Base-by-base conservation (phyloP, 2,329 filamentous ascomycete genomes). In the Colletotrichum somersetense region DNA sequence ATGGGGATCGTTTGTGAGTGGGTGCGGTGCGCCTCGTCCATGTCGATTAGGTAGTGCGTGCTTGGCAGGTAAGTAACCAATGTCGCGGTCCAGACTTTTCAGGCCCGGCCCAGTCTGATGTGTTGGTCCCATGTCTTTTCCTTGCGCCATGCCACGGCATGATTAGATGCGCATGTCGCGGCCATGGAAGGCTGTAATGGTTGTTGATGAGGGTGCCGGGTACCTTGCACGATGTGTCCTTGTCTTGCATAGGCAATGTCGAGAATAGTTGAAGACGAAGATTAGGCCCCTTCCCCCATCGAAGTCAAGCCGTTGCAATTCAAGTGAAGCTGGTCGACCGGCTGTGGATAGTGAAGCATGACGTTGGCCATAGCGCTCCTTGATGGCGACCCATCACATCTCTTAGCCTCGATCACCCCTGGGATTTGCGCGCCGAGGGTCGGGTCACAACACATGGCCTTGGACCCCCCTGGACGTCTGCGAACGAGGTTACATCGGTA, bases 331-430 rank as follows among this genome's bases (percentile, higher is more conserved):
- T 44, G 42, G 18, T 18, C 18, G n/a, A n/a, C n/a, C n/a, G 42
- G 6, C 5, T 20, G 18, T 44, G 18, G 6, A 20, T 23, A 35
- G 18, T 30, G 44, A 30, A 14, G 35, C 26, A 58, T 71, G 68
- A 67, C 57, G 68, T 67, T 71, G 57, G 20, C 56, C 50, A 50
- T 5, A 35, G 30, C 20, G 30, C 63, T 50, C 30, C 65, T 33
- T 30, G 63, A 53, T 35, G 50, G 42, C 20, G 46, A 52, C 26
- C 30, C 52, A 16, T 33, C 46, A 35, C 40, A 12, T 61, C 40
- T 66, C 33, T 65, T 38, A 48, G 38, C 50, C 33, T 14, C 16
- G 20, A 42, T 5, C 4, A 42, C 38, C 50, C 26, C 57, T 5
- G 38, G 46, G n/a, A 33, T 42, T 55, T 46, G 62, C 16, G 44